Conservation (phyloP, 371 early-diverging fungal genomes). For the Rhizopus delemar region DNA sequence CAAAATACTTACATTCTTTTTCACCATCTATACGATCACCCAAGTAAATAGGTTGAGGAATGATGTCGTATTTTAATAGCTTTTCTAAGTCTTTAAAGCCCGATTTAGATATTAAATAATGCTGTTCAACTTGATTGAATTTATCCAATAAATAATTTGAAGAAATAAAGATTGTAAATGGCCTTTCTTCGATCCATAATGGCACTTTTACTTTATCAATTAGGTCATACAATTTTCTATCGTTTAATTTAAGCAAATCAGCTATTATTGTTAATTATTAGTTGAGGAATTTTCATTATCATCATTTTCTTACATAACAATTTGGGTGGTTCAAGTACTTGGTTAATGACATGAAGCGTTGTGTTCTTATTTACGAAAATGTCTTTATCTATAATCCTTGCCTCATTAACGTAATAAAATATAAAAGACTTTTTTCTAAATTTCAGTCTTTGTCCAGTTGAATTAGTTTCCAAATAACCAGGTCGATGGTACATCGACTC, state of each 20-base stretch:
- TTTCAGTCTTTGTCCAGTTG: constrained; percentile 38
- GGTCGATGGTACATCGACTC: constrained; percentile 44
- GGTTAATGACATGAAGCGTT: constrained; percentile 24
- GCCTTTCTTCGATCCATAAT: constrained; percentile 24
- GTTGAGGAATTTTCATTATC: not conserved
- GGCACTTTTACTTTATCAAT: constrained; percentile 23
- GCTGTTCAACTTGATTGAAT: constrained; percentile 41
- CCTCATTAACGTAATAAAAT: constrained; percentile 17
- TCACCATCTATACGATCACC: constrained; percentile 31
- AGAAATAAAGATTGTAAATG: constrained; percentile 53
- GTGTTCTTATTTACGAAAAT: constrained; percentile 34
- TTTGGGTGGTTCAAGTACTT: constrained; percentile 23
- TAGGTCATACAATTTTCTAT: constrained; percentile 31
- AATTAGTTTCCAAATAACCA: constrained; percentile 30
- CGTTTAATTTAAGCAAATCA: constrained; percentile 30
- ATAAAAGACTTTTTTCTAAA: constrained; percentile 35
- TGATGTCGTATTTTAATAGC: constrained; percentile 41
- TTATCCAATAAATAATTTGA: constrained; percentile 29
- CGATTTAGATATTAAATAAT: constrained; percentile 38
- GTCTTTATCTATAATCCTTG: constrained; percentile 28
- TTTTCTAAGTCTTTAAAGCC: constrained; percentile 40
- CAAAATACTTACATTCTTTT: constrained; percentile 12
- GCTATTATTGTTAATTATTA: constrained; percentile 19
- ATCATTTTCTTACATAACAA: constrained; percentile 17
- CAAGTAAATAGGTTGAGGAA: constrained; percentile 35